Evolutionary conservation across 2,329 filamentous ascomycete genomes (phyloP), one percentile per base, ranked within the genome.

Genomic region (Fusarium sulawesiense): DNA sequence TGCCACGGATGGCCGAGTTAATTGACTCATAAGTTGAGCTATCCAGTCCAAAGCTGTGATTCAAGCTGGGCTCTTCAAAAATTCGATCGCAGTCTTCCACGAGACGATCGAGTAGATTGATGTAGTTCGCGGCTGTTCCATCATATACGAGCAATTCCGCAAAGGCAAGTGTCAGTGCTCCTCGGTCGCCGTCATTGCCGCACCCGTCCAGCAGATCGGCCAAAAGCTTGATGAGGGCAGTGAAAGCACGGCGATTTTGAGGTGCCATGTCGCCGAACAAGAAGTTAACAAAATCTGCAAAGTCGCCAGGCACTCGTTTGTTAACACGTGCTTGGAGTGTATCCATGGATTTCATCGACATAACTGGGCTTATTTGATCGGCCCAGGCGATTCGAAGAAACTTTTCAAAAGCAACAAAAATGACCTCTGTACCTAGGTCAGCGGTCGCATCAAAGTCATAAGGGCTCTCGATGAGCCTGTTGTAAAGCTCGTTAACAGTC

Each of bases 401-500:
- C 66, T 97, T 98, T 78, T 98, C 94, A 77, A 98, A 98, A 0
- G 94, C 92, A 27, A 92, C 92, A 76, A 98, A 97, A 7, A 98
- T 86, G 21, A 95, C 90, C 75, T 98, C 94, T 11, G 95, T 89
- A 5, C 90, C 87, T 11, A 93, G 86, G 63, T 97, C 93, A 0
- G 89, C 87, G 3, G 92, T 89, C 12, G 90, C 84, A 56, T 97
- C 92, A 68, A 92, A 86, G 75, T 93, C 93, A 55, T 89, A 91
- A 0, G 94, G 93, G 69, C 92, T 92, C 77, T 97, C 94, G 20
- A 97, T 89, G 16, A 98, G 86, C 34, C 90, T 88, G 76, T 97
- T 97, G 81, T 97, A 98, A 3, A 98, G 84, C 73, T 97, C 93
- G 75, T 97, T 97, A 71, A 97, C 92, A 2, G 88, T 84, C 9